These are phyloP conservation scores for Nematocida minor DNA, from an alignment of 371 early-diverging fungal species.

Conservation along the genomic window DNA sequence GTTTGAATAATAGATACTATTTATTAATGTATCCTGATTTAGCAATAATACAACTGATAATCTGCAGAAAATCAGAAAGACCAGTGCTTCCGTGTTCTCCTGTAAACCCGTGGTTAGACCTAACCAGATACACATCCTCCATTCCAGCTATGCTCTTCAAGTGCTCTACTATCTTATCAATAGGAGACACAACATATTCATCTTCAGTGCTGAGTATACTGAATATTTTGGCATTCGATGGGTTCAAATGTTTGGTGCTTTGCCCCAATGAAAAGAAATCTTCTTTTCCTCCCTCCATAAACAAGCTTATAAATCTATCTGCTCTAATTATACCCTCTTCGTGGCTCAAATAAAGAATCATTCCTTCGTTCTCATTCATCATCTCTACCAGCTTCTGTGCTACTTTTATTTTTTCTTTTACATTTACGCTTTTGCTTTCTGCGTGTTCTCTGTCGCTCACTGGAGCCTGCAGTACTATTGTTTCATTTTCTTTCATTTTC, in stretches of 20 bases:
- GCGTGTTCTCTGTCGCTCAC: slow-evolving; percentile 64
- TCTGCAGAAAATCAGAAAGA: too few relatives aligned
- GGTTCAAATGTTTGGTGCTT: slow-evolving; percentile 32
- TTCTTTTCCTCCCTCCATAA: slow-evolving; percentile 50
- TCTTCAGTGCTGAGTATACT: slow-evolving; percentile 53
- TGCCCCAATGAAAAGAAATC: slow-evolving; percentile 58
- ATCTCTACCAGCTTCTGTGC: slow-evolving; percentile 20
- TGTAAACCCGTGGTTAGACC: slow-evolving; percentile 25
- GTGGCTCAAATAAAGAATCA: slow-evolving; percentile 37
- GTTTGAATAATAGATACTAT: slow-evolving; percentile 11
- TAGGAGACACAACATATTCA: slow-evolving; percentile 46
- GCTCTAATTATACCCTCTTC: neutral
- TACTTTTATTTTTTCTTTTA: slow-evolving; percentile 9
- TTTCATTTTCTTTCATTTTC: neutral
- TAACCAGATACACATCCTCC: neutral
- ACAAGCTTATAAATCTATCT: slow-evolving; percentile 53
- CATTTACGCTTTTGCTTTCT: slow-evolving; percentile 32
- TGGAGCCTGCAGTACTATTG: slow-evolving; percentile 59
- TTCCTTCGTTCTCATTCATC: slow-evolving; percentile 6
- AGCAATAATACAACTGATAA: too few relatives aligned
- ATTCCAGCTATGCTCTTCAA: neutral
- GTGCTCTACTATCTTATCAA: slow-evolving; percentile 24
- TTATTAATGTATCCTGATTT: too few relatives aligned
- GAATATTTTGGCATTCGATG: slow-evolving; percentile 14
- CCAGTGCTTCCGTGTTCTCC: too few relatives aligned